Percentiles rank a stretch among this genome's conserved stretches.
These are phyloP conservation scores for Linnemannia schmuckeri DNA, from an alignment of 192 early-diverging fungal species.

Conservation along the genomic window DNA sequence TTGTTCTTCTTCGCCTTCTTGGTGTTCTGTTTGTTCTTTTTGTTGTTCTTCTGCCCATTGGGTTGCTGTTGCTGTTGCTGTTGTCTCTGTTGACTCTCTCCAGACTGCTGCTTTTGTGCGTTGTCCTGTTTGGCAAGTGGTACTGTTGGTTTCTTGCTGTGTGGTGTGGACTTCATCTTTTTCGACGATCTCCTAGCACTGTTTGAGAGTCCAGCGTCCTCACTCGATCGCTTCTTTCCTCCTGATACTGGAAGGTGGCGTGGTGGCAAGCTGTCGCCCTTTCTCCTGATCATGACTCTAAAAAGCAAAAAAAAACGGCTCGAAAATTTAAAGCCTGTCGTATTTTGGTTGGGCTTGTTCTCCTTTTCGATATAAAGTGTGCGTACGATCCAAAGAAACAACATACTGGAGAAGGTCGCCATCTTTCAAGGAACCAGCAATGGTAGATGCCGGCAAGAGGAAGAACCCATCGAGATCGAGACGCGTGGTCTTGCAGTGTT, in stretches of 20 bases:
- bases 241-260: constrained; percentile 25
- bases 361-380: background rate
- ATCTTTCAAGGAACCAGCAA: constrained; percentile 39
- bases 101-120: background rate
- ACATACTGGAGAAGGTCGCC: constrained; percentile 48
- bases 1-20: background rate
- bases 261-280: constrained; percentile 24
- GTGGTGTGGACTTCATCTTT: background rate
- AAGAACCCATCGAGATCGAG: constrained; percentile 52
- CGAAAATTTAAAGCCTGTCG: background rate
- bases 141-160: background rate
- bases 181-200: background rate
- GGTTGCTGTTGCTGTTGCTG: background rate
- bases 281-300: constrained; percentile 45
- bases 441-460: constrained; percentile 28
- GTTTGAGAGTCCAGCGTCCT: background rate
- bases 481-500: constrained; percentile 44
- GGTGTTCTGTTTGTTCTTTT: background rate
- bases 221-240: constrained; percentile 23
- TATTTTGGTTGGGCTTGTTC: background rate
- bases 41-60: background rate
- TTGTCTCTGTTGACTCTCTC: background rate
- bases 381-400: background rate
- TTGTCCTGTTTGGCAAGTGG: background rate
- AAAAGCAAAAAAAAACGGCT: background rate